phyloP scores from a whole-genome alignment of 495 filamentous ascomycete species.

The Penicillium tannophilum region DNA sequence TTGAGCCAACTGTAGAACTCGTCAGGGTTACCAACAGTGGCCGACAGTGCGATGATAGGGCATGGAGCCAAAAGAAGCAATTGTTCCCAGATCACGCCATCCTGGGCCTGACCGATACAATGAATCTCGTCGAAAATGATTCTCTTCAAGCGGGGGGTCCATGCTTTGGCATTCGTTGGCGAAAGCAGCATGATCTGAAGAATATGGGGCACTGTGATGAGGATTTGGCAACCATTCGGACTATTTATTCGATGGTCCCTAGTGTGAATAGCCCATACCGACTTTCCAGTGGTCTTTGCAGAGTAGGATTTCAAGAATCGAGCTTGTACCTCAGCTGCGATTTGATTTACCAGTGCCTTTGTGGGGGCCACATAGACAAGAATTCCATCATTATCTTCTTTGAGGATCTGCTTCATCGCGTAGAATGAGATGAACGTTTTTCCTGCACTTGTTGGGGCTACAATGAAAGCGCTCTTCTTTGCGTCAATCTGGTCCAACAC shows the following conservation, averaged over 20 bases:
- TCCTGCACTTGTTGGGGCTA: constrained; percentile 74
- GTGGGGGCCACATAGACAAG: constrained; percentile 81
- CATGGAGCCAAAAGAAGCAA: constrained; percentile 72
- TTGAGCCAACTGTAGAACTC: constrained; percentile 70
- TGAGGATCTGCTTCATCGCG: constrained; percentile 74
- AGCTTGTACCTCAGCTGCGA: constrained; percentile 71
- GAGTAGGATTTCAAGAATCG: constrained; percentile 66
- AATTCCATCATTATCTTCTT: constrained; percentile 65
- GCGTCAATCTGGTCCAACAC: constrained; percentile 74
- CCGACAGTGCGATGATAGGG: constrained; percentile 78
- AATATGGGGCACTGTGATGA: constrained; percentile 77
- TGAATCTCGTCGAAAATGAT: constrained; percentile 90
- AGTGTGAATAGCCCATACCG: constrained; percentile 80
- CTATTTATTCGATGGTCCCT: constrained; percentile 72
- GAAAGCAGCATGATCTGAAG: constrained; percentile 77
- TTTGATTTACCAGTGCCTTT: constrained; percentile 82
- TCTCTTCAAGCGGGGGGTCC: constrained; percentile 64
- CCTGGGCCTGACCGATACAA: constrained; percentile 74
- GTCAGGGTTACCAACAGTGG: constrained; percentile 75
- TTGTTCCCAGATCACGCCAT: constrained; percentile 82
- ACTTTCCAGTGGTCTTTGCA: constrained; percentile 53
- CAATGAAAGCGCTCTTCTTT: constrained; percentile 68
- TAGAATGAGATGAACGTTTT: constrained; percentile 72
- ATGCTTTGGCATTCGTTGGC: constrained; percentile 65
- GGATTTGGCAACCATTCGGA: constrained; percentile 67